phyloP scores from a whole-genome alignment of 106 monocot genomes.

The Narthecium ossifragum region DNA sequence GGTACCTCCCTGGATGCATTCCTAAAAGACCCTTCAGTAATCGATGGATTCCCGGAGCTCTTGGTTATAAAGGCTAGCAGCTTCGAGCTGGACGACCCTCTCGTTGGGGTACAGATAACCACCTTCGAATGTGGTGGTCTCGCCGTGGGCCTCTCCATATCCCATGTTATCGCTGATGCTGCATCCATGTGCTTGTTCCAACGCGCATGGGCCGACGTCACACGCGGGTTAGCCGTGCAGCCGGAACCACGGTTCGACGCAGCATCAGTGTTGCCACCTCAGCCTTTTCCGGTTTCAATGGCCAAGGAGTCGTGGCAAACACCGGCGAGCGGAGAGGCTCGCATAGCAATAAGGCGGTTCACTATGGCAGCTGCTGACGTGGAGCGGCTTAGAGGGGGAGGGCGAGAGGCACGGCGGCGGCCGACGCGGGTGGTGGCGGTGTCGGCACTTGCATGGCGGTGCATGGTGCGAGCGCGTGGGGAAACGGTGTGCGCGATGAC shows the following conservation, averaged over 20 bases:
- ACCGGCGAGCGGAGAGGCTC: neutral
- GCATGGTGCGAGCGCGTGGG: conserved; percentile 7
- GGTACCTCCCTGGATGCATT: conserved; percentile 7
- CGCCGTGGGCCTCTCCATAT: conserved; percentile 22
- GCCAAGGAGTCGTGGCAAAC: neutral
- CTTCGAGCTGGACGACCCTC: conserved; percentile 7
- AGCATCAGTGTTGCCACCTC: conserved; percentile 12
- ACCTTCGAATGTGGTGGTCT: conserved; percentile 12
- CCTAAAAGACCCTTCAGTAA: conserved; percentile 2
- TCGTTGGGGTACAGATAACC: conserved; percentile 21
- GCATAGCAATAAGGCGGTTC: neutral
- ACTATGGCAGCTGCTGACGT: neutral
- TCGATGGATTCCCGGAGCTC: conserved; percentile 12
- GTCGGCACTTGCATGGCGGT: conserved; percentile 9
- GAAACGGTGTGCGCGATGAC: no score
- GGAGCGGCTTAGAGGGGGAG: neutral
- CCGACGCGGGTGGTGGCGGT: conserved; percentile 23
- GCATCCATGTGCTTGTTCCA: conserved; percentile 26
- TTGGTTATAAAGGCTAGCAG: conserved; percentile 8
- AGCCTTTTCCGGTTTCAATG: neutral
- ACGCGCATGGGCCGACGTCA: conserved; percentile 8
- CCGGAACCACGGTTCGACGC: conserved; percentile 4
- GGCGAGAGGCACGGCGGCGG: neutral
- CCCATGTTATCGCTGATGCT: conserved; percentile 30
- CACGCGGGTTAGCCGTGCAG: neutral